Percentiles rank a stretch among this genome's conserved stretches.
Conservation (phyloP, 1,284 basidiomycete genomes). For the Sphaerobolus stellatus region DNA sequence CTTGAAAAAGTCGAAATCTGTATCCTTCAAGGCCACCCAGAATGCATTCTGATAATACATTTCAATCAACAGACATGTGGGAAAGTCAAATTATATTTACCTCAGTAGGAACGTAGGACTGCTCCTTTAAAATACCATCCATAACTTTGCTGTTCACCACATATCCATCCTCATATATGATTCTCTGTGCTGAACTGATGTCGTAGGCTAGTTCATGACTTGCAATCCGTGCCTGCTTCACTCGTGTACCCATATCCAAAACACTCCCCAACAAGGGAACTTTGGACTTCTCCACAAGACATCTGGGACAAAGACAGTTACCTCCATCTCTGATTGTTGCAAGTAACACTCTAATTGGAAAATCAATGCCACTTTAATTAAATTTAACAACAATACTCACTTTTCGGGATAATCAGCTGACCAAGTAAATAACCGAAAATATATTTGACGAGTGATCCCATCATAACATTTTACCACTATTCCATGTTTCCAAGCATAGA, state of each 20-base stretch:
- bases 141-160: background rate
- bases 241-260: constrained; percentile 11
- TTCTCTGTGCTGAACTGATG: background rate
- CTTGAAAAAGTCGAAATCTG: constrained; percentile 19
- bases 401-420: constrained; percentile 33
- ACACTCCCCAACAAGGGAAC: constrained; percentile 20
- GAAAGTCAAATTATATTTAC: background rate
- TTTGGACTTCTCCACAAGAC: constrained; percentile 24
- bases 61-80: background rate
- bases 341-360: constrained; percentile 27
- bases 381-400: constrained; percentile 25
- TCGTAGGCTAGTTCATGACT: background rate
- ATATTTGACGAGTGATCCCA: constrained; percentile 10
- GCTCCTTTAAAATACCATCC: background rate
- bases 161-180: background rate
- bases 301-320: constrained; percentile 31
- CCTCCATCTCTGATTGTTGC: constrained; percentile 31
- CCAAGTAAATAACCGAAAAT: background rate
- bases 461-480: constrained; percentile 25
- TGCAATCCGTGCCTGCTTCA: constrained; percentile 4
- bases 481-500: constrained; percentile 28
- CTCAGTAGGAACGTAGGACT: background rate
- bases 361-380: no score
- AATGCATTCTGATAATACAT: constrained; percentile 35
- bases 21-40: constrained; percentile 15